Base-by-base conservation (phyloP, 1,139 yeast species). In the Diutina siamensis region DNA sequence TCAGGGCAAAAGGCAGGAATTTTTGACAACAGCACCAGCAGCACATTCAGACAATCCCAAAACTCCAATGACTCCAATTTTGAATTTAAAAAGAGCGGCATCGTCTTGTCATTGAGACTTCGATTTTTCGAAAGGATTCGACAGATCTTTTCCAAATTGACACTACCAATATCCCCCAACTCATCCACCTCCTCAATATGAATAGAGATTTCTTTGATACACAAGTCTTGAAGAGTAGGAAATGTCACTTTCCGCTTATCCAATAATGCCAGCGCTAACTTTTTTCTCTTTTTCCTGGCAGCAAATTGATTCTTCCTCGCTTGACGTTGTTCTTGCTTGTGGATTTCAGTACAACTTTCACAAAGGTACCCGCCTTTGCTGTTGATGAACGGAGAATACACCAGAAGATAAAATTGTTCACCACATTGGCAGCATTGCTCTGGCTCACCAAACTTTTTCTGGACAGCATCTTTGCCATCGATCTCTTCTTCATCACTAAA, bases 11-110 rank as follows among this genome's bases (percentile, higher is more conserved):
- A 83, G 0, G 95, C 71, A 0, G 89, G 89, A 40, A 92, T 78
- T 52, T 79, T 72, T 53, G 75, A 74, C 48, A 83, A 72, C 0
- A 94, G 75, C 51, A 76, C 83, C 38, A 74, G 71, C 32, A 77
- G 76, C 28, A 92, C 73, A 47, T 80, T 80, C 1, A 96, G 87
- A 60, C 98, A 92, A 63, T 92, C 98, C 92, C 95, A 87, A 51
- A 92, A 78, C 52, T 83, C 83, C 38, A 92, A 62, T 3, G 63
- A 58, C 48, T 64, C 73, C 46, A 79, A 61, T 18, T 72, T 68
- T 0, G 87, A 76, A 45, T 78, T 78, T 46, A 92, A 64, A 57
- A 92, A 92, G 44, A 92, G 65, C 44, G 78, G 66, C 57, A 89
- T 61, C 0, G 97, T 88, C 19, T 73, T 65, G 52, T 83, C 78